Conservation (phyloP, 768 basidiomycete species). For the Boletus rubroflammeus region DNA sequence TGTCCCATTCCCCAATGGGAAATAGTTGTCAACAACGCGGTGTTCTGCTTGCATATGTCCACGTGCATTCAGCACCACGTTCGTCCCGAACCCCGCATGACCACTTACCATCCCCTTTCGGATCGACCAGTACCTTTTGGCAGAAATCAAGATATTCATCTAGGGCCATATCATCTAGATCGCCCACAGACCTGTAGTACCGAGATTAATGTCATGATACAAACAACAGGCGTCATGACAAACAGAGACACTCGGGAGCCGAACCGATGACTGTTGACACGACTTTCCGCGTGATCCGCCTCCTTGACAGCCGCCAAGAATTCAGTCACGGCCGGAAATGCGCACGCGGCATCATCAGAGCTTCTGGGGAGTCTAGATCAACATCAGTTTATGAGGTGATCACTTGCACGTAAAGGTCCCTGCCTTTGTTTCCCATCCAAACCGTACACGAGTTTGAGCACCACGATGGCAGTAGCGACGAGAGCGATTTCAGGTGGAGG, state of each 20-base stretch:
- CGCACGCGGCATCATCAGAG: conserved; percentile 54
- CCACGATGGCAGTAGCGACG: conserved; percentile 56
- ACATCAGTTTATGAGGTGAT: conserved; percentile 9
- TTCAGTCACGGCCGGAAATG: conserved; percentile 49
- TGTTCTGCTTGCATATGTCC: conserved; percentile 21
- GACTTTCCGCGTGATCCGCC: conserved; percentile 34
- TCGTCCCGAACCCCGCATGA: conserved; percentile 9
- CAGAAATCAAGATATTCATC: conserved; percentile 70
- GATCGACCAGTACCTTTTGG: conserved; percentile 45
- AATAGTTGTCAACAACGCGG: conserved; percentile 37
- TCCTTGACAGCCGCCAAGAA: conserved; percentile 43
- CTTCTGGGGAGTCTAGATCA: conserved; percentile 41
- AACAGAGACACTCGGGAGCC: conserved; percentile 46
- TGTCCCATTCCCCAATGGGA: conserved; percentile 33
- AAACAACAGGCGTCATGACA: conserved; percentile 24
- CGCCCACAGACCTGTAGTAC: conserved; percentile 46
- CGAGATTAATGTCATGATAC: conserved; percentile 4
- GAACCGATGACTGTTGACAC: conserved; percentile 36
- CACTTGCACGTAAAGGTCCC: conserved; percentile 10
- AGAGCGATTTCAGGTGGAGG: conserved; percentile 67
- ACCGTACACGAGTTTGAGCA: conserved; percentile 84
- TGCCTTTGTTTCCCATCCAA: conserved; percentile 67
- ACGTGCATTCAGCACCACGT: conserved; percentile 12
- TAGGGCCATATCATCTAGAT: conserved; percentile 47
- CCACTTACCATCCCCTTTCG: conserved; percentile 25